Evolutionary conservation across 2,329 filamentous ascomycete species (phyloP).

Genomic region (Chrysoporthe cubensis): DNA sequence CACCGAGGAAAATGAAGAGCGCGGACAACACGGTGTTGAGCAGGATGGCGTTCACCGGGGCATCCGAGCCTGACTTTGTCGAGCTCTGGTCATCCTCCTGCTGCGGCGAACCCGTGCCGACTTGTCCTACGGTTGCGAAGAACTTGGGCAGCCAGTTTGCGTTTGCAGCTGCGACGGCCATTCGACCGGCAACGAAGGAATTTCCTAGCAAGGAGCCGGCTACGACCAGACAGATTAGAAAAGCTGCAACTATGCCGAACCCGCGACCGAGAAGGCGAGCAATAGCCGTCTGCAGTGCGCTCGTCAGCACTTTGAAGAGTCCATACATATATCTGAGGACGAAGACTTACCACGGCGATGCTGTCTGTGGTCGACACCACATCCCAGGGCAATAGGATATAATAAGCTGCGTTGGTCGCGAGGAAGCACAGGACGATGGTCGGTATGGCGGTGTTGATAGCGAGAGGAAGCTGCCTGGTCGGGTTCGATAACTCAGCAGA

Average conservation of each 20-base stretch:
- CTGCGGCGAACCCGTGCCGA: conserved; percentile 39
- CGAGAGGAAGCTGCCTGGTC: conserved; percentile 59
- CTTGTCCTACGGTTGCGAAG: conserved; percentile 49
- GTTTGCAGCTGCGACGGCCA: conserved; percentile 62
- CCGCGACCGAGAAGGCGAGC: conserved; percentile 56
- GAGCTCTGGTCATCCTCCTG: conserved; percentile 15
- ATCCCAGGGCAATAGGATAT: conserved; percentile 64
- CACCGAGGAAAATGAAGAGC: conserved; percentile 63
- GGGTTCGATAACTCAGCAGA: conserved; percentile 56
- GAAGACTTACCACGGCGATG: conserved; percentile 61
- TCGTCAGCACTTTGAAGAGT: background rate
- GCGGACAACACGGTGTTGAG: conserved; percentile 54
- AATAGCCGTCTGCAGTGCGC: conserved; percentile 52
- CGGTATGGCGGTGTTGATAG: conserved; percentile 64
- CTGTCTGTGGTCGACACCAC: conserved; percentile 62
- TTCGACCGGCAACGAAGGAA: conserved; percentile 64
- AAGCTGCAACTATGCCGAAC: conserved; percentile 57
- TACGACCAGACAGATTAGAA: conserved; percentile 63
- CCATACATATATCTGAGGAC: background rate
- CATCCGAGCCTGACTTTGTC: conserved; percentile 44
- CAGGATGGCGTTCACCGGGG: conserved; percentile 58
- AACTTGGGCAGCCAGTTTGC: conserved; percentile 53
- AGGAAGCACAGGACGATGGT: conserved; percentile 64
- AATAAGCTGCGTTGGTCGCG: conserved; percentile 64
- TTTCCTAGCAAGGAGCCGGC: conserved; percentile 66